phyloP scores from a whole-genome alignment of 2,329 filamentous ascomycete genomes.

The Nannizziopsis arthrosporioides region DNA sequence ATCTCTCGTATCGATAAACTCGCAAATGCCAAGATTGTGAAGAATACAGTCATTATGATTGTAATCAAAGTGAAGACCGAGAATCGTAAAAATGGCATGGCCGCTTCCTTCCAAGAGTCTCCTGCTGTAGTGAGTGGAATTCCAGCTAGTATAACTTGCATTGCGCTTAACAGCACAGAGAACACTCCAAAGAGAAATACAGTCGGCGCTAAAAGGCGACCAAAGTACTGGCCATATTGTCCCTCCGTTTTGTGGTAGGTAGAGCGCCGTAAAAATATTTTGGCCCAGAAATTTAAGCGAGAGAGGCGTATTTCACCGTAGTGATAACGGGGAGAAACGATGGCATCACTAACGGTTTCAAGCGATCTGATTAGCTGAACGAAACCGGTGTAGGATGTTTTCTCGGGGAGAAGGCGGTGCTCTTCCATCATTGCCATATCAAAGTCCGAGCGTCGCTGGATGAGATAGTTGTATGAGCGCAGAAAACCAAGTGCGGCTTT shows the following conservation, averaged over 20 bases:
- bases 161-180: background rate
- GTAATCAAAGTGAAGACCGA: background rate
- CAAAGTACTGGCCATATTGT: background rate
- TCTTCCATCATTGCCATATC: background rate
- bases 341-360: background rate
- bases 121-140: background rate
- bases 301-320: background rate
- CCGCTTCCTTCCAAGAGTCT: background rate
- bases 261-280: background rate
- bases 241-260: background rate
- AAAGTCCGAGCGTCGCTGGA: background rate
- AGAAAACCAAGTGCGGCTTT: slow-evolving; percentile 1
- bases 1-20: too few relatives aligned
- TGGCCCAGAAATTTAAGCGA: background rate
- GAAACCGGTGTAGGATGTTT: background rate
- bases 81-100: background rate
- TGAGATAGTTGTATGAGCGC: background rate
- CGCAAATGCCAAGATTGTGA: too few relatives aligned
- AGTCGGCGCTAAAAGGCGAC: background rate
- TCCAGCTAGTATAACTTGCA: background rate
- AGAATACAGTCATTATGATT: too few relatives aligned
- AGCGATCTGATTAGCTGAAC: background rate
- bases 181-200: slow-evolving; percentile 1
- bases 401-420: background rate
- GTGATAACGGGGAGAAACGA: background rate